These are phyloP conservation scores for Epichloe baconii DNA, from an alignment of 2,329 filamentous ascomycete genomes.

Conservation along the genomic window DNA sequence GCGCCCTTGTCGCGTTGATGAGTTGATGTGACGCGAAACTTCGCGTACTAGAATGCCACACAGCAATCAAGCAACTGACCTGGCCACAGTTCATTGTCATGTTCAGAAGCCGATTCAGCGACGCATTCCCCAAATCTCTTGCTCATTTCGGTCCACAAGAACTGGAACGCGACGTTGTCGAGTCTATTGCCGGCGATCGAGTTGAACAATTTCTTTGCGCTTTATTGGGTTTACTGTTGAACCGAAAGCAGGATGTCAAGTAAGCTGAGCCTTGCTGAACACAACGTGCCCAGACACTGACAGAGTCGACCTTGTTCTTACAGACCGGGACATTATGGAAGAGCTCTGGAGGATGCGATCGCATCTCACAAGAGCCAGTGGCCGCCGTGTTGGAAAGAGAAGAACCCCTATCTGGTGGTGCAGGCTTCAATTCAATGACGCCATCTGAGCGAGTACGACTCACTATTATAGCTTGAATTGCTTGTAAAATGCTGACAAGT, in stretches of 20 bases:
- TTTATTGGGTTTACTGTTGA: conserved; percentile 74
- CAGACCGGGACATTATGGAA: conserved; percentile 83
- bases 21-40: conserved; percentile 36
- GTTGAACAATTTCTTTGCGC: conserved; percentile 84
- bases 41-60: conserved; percentile 29
- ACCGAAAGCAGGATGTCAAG: conserved; percentile 98
- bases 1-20: conserved; percentile 3
- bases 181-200: conserved; percentile 66
- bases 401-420: conserved; percentile 74
- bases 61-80: conserved; percentile 2
- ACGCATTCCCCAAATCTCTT: conserved; percentile 76
- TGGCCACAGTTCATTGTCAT: conserved; percentile 81
- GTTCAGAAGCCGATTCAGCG: conserved; percentile 88
- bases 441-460: conserved; percentile 63
- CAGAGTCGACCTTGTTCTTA: neutral
- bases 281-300: neutral
- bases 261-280: conserved; percentile 34
- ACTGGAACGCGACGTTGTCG: conserved; percentile 74
- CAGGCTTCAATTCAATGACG: conserved; percentile 70
- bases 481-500: conserved; percentile 4
- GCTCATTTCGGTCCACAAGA: conserved; percentile 91
- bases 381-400: conserved; percentile 69
- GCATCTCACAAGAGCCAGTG: conserved; percentile 77
- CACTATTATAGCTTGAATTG: neutral
- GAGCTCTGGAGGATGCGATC: conserved; percentile 88